phyloP scores from a whole-genome alignment of 441 rosid genomes.

The Flueggea neowawraea region DNA sequence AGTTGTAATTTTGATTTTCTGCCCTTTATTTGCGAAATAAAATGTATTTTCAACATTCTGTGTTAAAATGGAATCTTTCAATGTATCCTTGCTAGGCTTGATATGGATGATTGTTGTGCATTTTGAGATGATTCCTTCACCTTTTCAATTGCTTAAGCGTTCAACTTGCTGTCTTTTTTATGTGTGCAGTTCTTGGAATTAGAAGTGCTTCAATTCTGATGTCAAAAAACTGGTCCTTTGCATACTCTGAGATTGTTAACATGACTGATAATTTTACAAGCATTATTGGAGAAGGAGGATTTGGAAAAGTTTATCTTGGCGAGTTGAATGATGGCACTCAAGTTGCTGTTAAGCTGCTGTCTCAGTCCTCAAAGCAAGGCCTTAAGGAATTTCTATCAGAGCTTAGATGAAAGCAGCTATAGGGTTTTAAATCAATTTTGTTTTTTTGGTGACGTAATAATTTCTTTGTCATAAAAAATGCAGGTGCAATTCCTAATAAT shows the following conservation, averaged over 20 bases:
- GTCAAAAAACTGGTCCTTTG: slow-evolving; percentile 25
- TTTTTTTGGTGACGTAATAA: no score
- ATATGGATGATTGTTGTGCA: no score
- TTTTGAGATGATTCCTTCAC: no score
- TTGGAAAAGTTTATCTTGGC: slow-evolving; percentile 41
- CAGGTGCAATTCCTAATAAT: slow-evolving; percentile 9
- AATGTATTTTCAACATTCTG: no score
- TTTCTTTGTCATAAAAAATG: not conserved
- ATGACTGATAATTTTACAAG: slow-evolving; percentile 31
- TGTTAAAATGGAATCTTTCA: no score
- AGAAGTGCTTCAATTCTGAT: not conserved
- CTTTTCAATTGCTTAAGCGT: no score
- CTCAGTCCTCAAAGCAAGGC: slow-evolving; percentile 39
- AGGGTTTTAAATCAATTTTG: no score
- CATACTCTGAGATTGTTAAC: slow-evolving; percentile 22
- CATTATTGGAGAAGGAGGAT: slow-evolving; percentile 44
- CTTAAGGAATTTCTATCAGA: slow-evolving; percentile 45
- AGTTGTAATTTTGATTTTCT: no score
- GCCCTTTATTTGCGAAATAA: no score
- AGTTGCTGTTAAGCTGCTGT: slow-evolving; percentile 45
- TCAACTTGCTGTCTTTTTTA: no score
- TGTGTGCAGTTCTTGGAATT: no score
- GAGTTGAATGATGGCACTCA: slow-evolving; percentile 22
- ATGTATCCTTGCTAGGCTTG: no score
- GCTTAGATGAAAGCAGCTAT: slow-evolving; percentile 10